Evolutionary conservation across 441 rosid species (phyloP).

Genomic region (Syzygium malaccense): DNA sequence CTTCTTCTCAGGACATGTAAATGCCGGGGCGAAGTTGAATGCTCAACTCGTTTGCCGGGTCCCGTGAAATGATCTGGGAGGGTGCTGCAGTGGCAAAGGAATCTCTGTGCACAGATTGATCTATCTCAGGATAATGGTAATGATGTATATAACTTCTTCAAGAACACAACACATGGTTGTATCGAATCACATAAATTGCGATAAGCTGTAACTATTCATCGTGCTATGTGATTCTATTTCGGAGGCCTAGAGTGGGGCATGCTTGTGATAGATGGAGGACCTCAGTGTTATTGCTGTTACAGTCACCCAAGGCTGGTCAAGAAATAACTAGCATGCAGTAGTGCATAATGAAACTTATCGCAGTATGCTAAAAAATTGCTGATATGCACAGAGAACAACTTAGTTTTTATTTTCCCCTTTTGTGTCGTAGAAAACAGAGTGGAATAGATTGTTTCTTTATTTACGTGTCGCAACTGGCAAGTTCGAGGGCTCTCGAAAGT

Average conservation of each 20-base stretch:
- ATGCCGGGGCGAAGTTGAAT: background rate
- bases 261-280: background rate
- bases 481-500: no score
- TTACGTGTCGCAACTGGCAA: no score
- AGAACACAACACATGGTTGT: background rate
- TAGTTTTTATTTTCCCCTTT: background rate
- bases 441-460: no score
- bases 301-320: background rate
- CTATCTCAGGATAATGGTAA: background rate
- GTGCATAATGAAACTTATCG: background rate
- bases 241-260: background rate
- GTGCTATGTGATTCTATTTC: background rate
- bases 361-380: background rate
- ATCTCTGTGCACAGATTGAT: background rate
- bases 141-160: background rate
- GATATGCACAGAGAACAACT: background rate
- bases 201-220: background rate
- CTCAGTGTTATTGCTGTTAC: background rate
- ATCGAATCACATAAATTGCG: background rate
- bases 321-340: background rate
- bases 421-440: no score
- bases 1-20: background rate
- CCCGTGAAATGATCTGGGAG: background rate
- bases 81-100: background rate
- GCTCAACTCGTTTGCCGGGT: background rate